phyloP scores from a whole-genome alignment of 1,139 yeast species.

The Candida labiduridarum region DNA sequence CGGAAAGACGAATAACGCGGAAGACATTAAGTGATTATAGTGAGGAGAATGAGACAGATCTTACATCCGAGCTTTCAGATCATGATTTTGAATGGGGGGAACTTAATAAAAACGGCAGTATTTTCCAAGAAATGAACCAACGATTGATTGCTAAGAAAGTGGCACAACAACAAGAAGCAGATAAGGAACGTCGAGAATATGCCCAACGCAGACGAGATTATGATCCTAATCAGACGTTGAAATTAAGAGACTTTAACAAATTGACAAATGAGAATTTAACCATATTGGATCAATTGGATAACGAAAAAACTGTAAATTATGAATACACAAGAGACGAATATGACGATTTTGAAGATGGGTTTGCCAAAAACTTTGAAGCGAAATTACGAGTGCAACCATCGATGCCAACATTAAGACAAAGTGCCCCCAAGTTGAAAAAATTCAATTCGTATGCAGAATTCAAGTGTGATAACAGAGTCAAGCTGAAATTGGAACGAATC shows the following conservation, averaged over 20 bases:
- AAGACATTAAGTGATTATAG: constrained; percentile 37
- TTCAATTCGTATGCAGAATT: constrained; percentile 39
- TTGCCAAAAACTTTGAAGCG: constrained; percentile 20
- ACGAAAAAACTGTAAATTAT: constrained; percentile 38
- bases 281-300: constrained; percentile 31
- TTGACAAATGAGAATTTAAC: constrained; percentile 19
- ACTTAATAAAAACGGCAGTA: constrained; percentile 38
- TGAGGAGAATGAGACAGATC: constrained; percentile 44
- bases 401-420: constrained; percentile 17
- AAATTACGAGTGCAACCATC: constrained; percentile 16
- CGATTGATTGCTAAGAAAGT: constrained; percentile 27
- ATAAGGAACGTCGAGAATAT: constrained; percentile 37
- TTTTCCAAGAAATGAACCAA: constrained; percentile 27
- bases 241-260: constrained; percentile 31
- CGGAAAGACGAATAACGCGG: constrained; percentile 16
- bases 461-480: constrained; percentile 37
- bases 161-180: constrained; percentile 37
- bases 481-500: constrained; percentile 42
- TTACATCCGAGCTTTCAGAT: constrained; percentile 43
- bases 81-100: constrained; percentile 46
- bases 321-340: constrained; percentile 42
- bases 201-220: constrained; percentile 21
- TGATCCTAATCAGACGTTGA: constrained; percentile 28
- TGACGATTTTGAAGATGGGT: constrained; percentile 44
- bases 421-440: constrained; percentile 22